Evolutionary conservation across 768 basidiomycete genomes (phyloP).

Genomic region (Mycena pura): DNA sequence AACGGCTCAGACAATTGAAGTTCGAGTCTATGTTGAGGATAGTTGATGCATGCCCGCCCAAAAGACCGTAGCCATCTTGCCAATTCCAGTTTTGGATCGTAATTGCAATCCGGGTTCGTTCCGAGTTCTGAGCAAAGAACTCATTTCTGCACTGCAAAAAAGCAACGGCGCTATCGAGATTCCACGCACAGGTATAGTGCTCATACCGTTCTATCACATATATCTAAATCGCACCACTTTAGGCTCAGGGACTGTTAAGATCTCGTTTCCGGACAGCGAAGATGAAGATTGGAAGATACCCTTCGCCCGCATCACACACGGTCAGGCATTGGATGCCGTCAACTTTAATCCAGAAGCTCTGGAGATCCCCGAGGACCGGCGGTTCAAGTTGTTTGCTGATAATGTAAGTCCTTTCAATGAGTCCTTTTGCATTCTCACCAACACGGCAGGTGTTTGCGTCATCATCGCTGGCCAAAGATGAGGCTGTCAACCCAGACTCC

Average conservation of each 20-base stretch:
- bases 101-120: neutral
- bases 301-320: neutral
- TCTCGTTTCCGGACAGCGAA: neutral
- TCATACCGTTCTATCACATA: neutral
- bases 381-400: neutral
- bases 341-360: neutral
- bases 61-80: neutral
- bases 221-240: neutral
- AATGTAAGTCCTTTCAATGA: too few species aligned
- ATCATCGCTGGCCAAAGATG: too few species aligned
- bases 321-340: neutral
- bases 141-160: neutral
- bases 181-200: neutral
- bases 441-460: too few species aligned
- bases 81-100: neutral
- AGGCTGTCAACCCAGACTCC: too few species aligned
- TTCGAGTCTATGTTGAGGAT: slow-evolving; percentile 6
- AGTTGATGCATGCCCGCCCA: neutral
- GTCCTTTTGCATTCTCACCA: too few species aligned
- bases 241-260: neutral
- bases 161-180: neutral
- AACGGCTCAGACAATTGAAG: too few species aligned
- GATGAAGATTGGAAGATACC: neutral
- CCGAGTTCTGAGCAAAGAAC: neutral
- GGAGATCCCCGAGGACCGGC: neutral